A percentile compares a stretch with the other conserved stretches of the same genome.
These are phyloP conservation scores for Dimocarpus longan DNA, from an alignment of 345 rosid genomes.

Conservation along the genomic window DNA sequence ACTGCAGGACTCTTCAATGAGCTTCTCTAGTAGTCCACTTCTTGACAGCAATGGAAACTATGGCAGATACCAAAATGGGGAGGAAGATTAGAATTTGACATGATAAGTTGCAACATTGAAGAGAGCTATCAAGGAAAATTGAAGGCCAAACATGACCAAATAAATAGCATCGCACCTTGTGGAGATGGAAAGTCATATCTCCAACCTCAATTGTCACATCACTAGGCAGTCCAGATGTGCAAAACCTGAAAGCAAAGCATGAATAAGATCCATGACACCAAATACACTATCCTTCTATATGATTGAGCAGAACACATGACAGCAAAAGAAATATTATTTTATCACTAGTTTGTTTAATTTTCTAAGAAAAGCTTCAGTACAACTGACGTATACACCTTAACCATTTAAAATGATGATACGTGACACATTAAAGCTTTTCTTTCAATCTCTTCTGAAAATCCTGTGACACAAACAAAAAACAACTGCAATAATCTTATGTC, in stretches of 20 bases:
- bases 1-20: slow-evolving; percentile 46
- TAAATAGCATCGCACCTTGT: slow-evolving; percentile 51
- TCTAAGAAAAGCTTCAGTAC: too few species aligned
- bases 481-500: not conserved
- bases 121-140: not conserved
- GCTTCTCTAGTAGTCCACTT: slow-evolving; percentile 58
- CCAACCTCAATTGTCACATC: slow-evolving; percentile 68
- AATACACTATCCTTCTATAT: not conserved
- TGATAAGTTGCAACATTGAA: not conserved
- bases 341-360: too few species aligned
- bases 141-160: slow-evolving; percentile 8
- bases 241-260: slow-evolving; percentile 46
- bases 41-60: slow-evolving; percentile 79
- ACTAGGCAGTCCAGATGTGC: slow-evolving; percentile 71
- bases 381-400: too few species aligned
- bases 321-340: too few species aligned
- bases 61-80: not conserved
- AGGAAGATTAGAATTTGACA: not conserved
- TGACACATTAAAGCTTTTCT: too few species aligned
- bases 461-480: not conserved
- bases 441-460: too few species aligned
- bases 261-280: slow-evolving; percentile 14
- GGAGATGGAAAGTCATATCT: slow-evolving; percentile 72
- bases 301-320: not conserved
- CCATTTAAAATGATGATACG: too few species aligned